Evolutionary conservation across 2,329 filamentous ascomycete genomes (phyloP), one percentile per base, ranked within the genome.

Genomic region (Mollisiaceae sp.): DNA sequence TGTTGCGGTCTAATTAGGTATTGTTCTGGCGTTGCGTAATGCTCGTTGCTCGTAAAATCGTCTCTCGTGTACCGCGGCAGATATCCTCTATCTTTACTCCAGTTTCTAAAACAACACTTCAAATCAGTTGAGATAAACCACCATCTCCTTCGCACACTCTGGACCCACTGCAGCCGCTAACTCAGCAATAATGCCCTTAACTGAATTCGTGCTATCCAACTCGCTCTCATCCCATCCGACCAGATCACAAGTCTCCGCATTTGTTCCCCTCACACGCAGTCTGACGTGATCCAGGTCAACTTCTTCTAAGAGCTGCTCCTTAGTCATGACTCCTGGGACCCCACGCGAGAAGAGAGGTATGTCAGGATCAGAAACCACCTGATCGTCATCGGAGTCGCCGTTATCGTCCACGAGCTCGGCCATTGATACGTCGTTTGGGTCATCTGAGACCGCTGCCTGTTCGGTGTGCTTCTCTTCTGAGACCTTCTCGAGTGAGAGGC

Each of bases 111-210:
- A 3, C 12, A 5, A 15, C 24, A 5, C 14, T 24, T 8, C 24
- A 15, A 8, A 8, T 54, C 50, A 54, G 27, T 27, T 32, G 50
- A 66, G 55, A n/a, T 32, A 57, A 15, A 93, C 77, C 50, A 88
- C 85, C 20, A 91, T 79, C 60, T 82, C 79, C 22, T 77, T 78
- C 54, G 86, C 80, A 58, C 89, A 75, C 52, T 89, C 85, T 1
- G 83, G 80, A 0, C 91, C 91, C 54, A 92, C 76, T 12, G 86
- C 85, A 3, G 90, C 89, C 3, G 88, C 85, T 59, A 93, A 75
- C 72, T 93, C 89, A 1, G 87, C 89, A 65, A 93, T 82, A 41
- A 83, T 81, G 0, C 85, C 83, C 73, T 89, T 91, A 39, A 91
- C 76, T 0, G 82, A 82, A 5, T 78, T 76, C 20, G 79, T 76